Percentiles rank a stretch among this genome's conserved stretches.
phyloP scores from a whole-genome alignment of 2,329 filamentous ascomycete species.

The Chaetomiaceae sp. region DNA sequence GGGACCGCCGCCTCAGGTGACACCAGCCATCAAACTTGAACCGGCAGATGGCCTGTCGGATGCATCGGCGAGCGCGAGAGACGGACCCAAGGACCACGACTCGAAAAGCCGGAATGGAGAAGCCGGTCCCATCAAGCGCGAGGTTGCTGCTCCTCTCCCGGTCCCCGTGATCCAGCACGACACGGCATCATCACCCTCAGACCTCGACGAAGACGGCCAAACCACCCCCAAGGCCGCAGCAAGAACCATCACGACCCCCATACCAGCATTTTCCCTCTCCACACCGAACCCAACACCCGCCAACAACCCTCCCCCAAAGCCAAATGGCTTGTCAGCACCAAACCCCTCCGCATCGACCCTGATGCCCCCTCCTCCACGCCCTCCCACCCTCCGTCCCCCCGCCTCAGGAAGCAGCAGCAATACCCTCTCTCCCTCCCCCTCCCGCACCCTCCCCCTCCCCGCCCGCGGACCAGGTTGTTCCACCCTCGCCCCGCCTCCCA shows the following conservation, averaged over 20 bases:
- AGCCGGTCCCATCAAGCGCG: background rate
- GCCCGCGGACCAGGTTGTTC: conserved; percentile 19
- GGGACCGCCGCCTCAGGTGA: conserved; percentile 9
- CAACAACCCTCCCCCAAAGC: background rate
- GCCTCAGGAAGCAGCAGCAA: no score
- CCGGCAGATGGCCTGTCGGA: conserved; percentile 14
- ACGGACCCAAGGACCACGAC: background rate
- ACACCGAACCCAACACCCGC: conserved; percentile 2
- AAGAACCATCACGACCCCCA: conserved; percentile 25
- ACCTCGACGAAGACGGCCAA: conserved; percentile 34
- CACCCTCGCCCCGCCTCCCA: conserved; percentile 49
- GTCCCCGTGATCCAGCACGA: conserved; percentile 17
- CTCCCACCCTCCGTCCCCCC: conserved; percentile 17
- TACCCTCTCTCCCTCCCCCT: conserved; percentile 19
- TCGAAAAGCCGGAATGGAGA: background rate
- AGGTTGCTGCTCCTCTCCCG: background rate
- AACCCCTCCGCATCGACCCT: conserved; percentile 12
- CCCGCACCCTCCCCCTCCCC: conserved; percentile 24
- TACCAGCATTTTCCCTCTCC: conserved; percentile 47
- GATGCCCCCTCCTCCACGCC: conserved; percentile 31
- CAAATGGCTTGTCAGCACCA: conserved; percentile 6
- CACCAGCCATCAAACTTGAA: background rate
- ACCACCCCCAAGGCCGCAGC: conserved; percentile 49
- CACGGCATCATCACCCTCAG: conserved; percentile 15
- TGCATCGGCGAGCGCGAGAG: background rate